Evolutionary conservation across 2,329 filamentous ascomycete species (phyloP), one percentile per base, ranked within the genome.

Genomic region (Gliomastix tumulicola): DNA sequence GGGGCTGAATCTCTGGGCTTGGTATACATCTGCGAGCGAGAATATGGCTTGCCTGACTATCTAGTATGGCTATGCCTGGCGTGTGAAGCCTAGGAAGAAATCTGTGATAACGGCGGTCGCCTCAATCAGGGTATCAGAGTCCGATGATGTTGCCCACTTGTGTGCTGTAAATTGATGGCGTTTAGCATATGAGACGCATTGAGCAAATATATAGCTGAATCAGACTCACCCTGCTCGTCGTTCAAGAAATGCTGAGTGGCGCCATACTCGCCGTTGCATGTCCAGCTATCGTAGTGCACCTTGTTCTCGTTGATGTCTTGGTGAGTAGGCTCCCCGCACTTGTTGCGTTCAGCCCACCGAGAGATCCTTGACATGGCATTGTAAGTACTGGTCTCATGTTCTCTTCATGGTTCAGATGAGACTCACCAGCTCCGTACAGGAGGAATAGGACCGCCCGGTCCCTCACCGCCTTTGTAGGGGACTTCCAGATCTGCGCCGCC

Each of bases 221-320:
- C n/a, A 3, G 19, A 41, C 44, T 27, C 40, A 50, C 48, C 63
- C 52, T 68, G 59, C 31, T 54, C 50, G 35, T 64, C 57, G 1
- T 66, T 52, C 40, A 63, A 65, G 49, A 63, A 69, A 43, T 69
- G 66, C 42, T 69, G 59, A 34, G 70, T 31, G 6, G 51, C 49
- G 1, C 56, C 60, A 3, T 54, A 38, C 20, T 46, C 49, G 13
- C 52, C 57, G 6, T 49, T 50, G 40, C 66, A 70, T 1, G 51
- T 59, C 65, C 65, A 70, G 2, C 46, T 57, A 7, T 50, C 47
- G 48, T 65, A 62, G 34, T 65, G 59, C n/a, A 69, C 65, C 21
- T 65, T 53, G 6, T 57, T 58, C 19, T 55, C 47, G 28, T 60
- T 55, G 25, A 28, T 28, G 25, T 60, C 51, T 18, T 56, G 53